Evolutionary conservation across 768 basidiomycete genomes (phyloP).

Genomic region (Strobilomyces echinocephalus): DNA sequence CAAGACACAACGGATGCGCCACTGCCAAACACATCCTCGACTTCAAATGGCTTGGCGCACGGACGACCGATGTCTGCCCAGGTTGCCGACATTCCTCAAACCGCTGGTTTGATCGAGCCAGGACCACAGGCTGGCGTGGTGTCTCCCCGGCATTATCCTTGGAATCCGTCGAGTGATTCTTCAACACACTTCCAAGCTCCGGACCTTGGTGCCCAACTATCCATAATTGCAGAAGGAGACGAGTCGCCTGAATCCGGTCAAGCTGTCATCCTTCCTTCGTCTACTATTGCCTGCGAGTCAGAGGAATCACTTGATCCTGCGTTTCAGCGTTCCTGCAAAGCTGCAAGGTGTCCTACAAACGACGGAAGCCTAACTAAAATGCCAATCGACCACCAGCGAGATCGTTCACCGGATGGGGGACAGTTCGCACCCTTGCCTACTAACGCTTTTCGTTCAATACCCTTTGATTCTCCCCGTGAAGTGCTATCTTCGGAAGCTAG

Average conservation of each 20-base stretch:
- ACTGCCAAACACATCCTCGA: not conserved
- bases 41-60: not conserved
- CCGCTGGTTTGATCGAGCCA: conserved; percentile 4
- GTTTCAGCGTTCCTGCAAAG: not conserved
- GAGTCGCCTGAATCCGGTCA: conserved; percentile 44
- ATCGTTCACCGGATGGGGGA: conserved; percentile 14
- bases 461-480: conserved; percentile 27
- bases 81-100: conserved; percentile 4
- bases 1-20: not conserved
- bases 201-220: conserved; percentile 44
- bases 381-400: conserved; percentile 6
- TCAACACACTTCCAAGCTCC: conserved; percentile 19
- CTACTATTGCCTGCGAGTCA: not conserved
- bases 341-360: not conserved
- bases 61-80: conserved; percentile 1
- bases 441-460: conserved; percentile 36
- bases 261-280: not conserved
- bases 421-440: conserved; percentile 26
- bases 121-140: not conserved
- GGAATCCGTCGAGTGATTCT: not conserved
- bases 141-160: conserved; percentile 1
- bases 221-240: conserved; percentile 70
- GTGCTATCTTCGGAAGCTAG: not conserved
- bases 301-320: not conserved
- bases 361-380: not conserved